Evolutionary conservation across 352 stramenopile species (phyloP), one percentile per base, ranked within the genome.

Genomic region (Plasmopara viticola): DNA sequence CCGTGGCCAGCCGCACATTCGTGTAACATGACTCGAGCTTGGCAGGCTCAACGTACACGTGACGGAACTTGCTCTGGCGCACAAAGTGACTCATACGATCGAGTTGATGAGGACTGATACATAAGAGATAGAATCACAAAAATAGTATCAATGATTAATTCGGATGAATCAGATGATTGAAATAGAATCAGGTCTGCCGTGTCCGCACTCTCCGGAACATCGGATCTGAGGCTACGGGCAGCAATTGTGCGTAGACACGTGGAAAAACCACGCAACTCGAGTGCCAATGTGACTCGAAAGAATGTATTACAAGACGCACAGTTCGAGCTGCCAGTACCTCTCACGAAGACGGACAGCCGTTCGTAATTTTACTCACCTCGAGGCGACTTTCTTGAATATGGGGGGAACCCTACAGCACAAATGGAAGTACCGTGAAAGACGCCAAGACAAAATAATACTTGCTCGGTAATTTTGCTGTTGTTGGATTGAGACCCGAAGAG

Each of bases 1-100:
- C 90, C 34, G 96, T 98, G 18, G 94, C 88, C 40, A 99, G 75
- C 25, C 93, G 86, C 51, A 99, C 65, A 61, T 94, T 94, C 44
- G 82, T 92, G 74, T 94, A 95, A 66, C 74, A 88, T 38, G 78
- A 84, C 61, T 98, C 93, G 64, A 94, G 67, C 79, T 98, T 98
- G 54, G 95, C 94, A 50, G 91, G 78, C 68, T 99, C 95, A 48
- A 97, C 79, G 79, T 97, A 99, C 59, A 99, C 93, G 84, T 99
- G 95, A 67, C 96, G 95, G 77, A 98, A 99, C 65, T 99, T 98
- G 47, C 92, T 98, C 68, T 92, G 86, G 42, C 96, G 89, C 56
- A 99, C 90, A 64, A 98, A 97, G 68, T 96, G 82, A 60, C 83
- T 96, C 90, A 97, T 97, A 25, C 34, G 34, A 34, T 30, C 37